phyloP scores from a whole-genome alignment of 192 early-diverging fungal species.

The Entrophospora sp. region DNA sequence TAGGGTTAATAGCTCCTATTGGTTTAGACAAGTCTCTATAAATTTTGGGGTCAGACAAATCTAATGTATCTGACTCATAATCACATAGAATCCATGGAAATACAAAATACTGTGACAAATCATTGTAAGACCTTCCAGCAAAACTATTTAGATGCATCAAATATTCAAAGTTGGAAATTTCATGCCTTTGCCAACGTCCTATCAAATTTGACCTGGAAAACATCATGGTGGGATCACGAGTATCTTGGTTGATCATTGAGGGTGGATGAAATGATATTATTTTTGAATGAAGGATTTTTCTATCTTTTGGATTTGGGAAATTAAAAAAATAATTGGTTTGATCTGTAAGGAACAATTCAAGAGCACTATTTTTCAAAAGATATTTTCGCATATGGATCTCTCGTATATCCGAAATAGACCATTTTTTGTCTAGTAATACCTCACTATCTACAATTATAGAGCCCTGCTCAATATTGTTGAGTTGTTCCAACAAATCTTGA shows the following conservation, averaged over 20 bases:
- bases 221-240: not conserved
- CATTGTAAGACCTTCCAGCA: constrained; percentile 62
- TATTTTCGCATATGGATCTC: constrained; percentile 19
- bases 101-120: constrained; percentile 86
- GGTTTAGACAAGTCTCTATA: constrained; percentile 82
- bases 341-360: constrained; percentile 20
- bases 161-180: constrained; percentile 88
- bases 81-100: constrained; percentile 82
- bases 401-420: constrained; percentile 14
- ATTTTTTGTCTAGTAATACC: constrained; percentile 18
- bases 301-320: constrained; percentile 1
- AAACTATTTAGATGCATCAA: constrained; percentile 79
- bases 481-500: constrained; percentile 10
- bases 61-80: constrained; percentile 53
- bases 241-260: constrained; percentile 19
- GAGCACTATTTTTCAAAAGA: constrained; percentile 13
- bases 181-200: constrained; percentile 62
- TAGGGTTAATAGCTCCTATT: constrained; percentile 65
- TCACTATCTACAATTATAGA: constrained; percentile 18
- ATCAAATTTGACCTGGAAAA: constrained; percentile 33
- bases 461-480: constrained; percentile 20
- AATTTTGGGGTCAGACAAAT: constrained; percentile 53
- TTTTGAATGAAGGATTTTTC: not conserved
- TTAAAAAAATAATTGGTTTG: constrained; percentile 23
- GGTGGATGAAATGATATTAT: not conserved